Base-by-base conservation (phyloP, 1,284 basidiomycete species). In the Trametes versicolor region DNA sequence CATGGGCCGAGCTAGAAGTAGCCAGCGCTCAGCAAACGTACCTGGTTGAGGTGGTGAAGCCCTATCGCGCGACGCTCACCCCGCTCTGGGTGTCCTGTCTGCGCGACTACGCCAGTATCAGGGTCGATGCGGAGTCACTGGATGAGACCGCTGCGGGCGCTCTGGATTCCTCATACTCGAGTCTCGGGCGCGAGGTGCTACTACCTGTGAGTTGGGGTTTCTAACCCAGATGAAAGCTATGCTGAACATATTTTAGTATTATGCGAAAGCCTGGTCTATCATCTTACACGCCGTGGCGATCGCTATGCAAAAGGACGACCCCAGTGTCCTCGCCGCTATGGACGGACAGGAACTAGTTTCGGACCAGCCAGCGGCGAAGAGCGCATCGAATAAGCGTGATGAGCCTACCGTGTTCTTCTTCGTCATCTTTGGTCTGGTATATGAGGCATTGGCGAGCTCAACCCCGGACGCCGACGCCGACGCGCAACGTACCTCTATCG, bases 1-100 rank as follows among this genome's bases (percentile, higher is more conserved):
- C 97, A 0, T 99, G 97, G 97, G 97, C 97, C 17, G 92, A 98
- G 74, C 83, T 99, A 13, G 89, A 97, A 74, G 86, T 96, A 2
- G 90, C 97, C 0, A 92, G 91, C 65, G 77, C 83, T 0, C 82
- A 87, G 41, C 94, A 97, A 73, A 73, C 78, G 0, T 98, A 98
- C 77, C 85, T 99, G 7, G 81, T 85, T 32, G 85, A 92, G 23
- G 94, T 99, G 1, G 86, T 99, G 57, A 86, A 90, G 71, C 96
- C 97, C 4, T 91, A 98, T 74, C 82, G 91, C 39, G 79, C 84
- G 6, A 84, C 88, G 0, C 84, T 99, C 21, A 90, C 91, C 5
- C 87, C 90, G 0, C 86, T 96, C 62, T 99, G 98, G 98, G 86
- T 98, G 51, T 90, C 94, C 0, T 88, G 92, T 2, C 80, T 99